Evolutionary conservation across 768 basidiomycete species (phyloP), one percentile per base, ranked within the genome.

Genomic region (Jaapia argillacea): DNA sequence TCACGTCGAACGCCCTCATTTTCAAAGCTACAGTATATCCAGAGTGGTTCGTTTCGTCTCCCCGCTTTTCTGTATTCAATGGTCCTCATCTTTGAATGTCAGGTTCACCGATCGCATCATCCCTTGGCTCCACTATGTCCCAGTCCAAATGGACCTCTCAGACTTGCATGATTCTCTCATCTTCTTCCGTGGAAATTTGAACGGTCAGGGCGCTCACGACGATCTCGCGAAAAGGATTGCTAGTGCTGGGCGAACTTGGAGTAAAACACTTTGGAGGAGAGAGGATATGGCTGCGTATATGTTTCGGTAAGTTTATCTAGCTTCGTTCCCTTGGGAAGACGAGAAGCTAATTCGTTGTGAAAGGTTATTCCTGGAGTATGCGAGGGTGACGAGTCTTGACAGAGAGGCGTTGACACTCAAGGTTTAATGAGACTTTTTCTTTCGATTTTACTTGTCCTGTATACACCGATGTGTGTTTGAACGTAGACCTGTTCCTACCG

Each of bases 91-190:
- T n/a, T n/a, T n/a, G n/a, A n/a, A n/a, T n/a, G n/a, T n/a, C n/a
- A n/a, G n/a, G n/a, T n/a, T 45, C 37, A 50, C 48, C 10, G 58
- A 59, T 37, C 54, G 54, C 13, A 48, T 52, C 50, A 60, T 57
- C 31, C 61, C 65, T 16, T 68, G 66, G 65, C 56, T 66, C 16
- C 68, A 70, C 47, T 70, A 67, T 48, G 62, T 70, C 18, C 68
- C 68, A 1, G 53, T 70, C 16, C 41, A 52, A 24, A 38, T 36
- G 7, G 46, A 48, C 26, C 45, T 37, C 37, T 57, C 58, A 4
- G 68, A 69, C 46, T 41, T 74, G 16, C 70, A 67, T 58, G 71
- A 72, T 47, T 61, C 66, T 43, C 61, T 71, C 57, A 58, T 66
- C 1, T 74, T 72, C 59, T 71, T 71, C 48, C 59, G 62, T 4